These are phyloP conservation scores for Fusarium veterinarium DNA, from an alignment of 2,329 filamentous ascomycete species.

Conservation along the genomic window DNA sequence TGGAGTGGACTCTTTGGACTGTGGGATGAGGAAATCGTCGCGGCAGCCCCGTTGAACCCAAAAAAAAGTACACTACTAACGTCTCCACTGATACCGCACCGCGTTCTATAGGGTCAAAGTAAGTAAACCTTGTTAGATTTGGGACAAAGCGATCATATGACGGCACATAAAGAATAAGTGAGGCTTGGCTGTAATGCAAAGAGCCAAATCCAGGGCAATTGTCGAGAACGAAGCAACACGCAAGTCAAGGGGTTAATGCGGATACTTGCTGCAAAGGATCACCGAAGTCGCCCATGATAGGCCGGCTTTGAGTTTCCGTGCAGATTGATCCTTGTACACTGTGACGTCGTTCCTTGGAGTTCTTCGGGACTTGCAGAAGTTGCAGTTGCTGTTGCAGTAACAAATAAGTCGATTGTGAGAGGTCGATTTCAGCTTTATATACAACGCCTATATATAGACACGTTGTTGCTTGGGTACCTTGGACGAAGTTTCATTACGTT, in stretches of 20 bases:
- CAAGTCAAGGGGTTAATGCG: constrained; percentile 20
- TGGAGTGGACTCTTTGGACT: constrained; percentile 11
- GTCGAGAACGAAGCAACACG: constrained; percentile 11
- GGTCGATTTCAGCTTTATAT: constrained; percentile 3
- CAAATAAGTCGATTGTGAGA: constrained; percentile 14
- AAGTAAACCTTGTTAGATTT: constrained; percentile 4
- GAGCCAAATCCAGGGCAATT: constrained; percentile 5
- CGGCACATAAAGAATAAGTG: background rate
- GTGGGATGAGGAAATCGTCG: constrained; percentile 33
- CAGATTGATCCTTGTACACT: constrained; percentile 30
- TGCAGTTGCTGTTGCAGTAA: background rate
- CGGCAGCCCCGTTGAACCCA: constrained; percentile 21
- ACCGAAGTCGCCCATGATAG: constrained; percentile 26
- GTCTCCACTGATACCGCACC: constrained; percentile 18
- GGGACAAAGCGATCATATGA: background rate
- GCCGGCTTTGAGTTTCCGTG: constrained; percentile 13
- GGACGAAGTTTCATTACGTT: background rate
- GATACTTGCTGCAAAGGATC: constrained; percentile 27
- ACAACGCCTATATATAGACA: background rate
- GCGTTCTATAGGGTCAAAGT: background rate
- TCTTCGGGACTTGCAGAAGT: constrained; percentile 7
- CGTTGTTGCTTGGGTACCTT: background rate
- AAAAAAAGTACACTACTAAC: constrained; percentile 34
- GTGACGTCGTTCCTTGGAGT: constrained; percentile 29
- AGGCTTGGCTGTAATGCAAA: constrained; percentile 30